phyloP scores from a whole-genome alignment of 1,284 basidiomycete species.

The Erythrobasidium hasegawianum region DNA sequence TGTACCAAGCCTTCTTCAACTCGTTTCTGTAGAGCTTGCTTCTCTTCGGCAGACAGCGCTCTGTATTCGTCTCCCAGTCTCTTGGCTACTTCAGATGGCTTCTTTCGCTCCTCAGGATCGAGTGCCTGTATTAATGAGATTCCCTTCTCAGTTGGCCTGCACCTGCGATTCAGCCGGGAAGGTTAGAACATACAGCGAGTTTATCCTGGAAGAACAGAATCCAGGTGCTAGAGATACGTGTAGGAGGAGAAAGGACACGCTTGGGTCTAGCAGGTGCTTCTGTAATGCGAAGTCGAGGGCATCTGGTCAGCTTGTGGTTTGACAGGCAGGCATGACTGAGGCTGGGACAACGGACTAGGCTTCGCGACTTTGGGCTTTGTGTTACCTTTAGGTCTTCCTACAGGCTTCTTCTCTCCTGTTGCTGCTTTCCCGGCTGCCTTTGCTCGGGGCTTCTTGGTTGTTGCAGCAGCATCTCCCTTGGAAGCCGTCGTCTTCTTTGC shows the following conservation, averaged over 20 bases:
- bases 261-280: slow-evolving; percentile 38
- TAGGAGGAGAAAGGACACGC: slow-evolving; percentile 48
- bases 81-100: slow-evolving; percentile 47
- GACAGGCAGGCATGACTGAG: neutral
- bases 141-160: slow-evolving; percentile 5
- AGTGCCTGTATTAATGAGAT: slow-evolving; percentile 38
- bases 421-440: slow-evolving; percentile 6
- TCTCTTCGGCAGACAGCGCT: slow-evolving; percentile 44
- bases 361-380: slow-evolving; percentile 10
- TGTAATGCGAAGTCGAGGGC: too few relatives aligned
- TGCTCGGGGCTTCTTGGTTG: slow-evolving; percentile 3
- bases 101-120: slow-evolving; percentile 46
- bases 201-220: slow-evolving; percentile 49
- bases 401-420: neutral
- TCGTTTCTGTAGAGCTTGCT: slow-evolving; percentile 32
- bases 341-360: too few relatives aligned
- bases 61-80: slow-evolving; percentile 48
- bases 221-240: slow-evolving; percentile 48
- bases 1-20: slow-evolving; percentile 45
- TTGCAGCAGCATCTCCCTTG: neutral
- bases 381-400: neutral
- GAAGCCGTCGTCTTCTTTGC: slow-evolving; percentile 10
- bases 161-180: neutral
- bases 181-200: slow-evolving; percentile 34
- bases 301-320: neutral